Base-by-base conservation (phyloP, 2,329 filamentous ascomycete species). In the Pyricularia sp. region DNA sequence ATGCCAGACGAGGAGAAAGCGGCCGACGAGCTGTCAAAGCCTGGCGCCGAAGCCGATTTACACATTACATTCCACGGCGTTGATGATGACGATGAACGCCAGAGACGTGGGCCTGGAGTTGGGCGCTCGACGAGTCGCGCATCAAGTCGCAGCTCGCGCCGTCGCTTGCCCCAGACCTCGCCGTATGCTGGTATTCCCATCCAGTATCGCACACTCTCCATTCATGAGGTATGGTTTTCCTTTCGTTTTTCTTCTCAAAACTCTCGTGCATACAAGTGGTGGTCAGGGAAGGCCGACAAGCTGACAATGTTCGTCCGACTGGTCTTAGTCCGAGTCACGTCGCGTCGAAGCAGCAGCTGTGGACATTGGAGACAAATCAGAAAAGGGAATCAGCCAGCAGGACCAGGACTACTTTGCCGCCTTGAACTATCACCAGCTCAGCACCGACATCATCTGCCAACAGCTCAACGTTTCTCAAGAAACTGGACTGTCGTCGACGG, bases 341-440 rank as follows among this genome's bases (percentile, higher is more conserved):
- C 40, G 40, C 40, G 40, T 49, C 19, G 40, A 49, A 8, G 19
- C 40, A n/a, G 40, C 5, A 49, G 40, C 40, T n/a, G 40, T 19
- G 4, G 40, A 49, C 1, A 5, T n/a, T n/a, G 40, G 4, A 8
- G 40, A 49, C 40, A 49, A 49, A n/a, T 19, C 16, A 19, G 40
- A 49, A 19, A 49, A 49, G 40, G 40, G 19, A 4, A 49, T 49
- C 5, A n/a, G 40, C 16, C 74, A 73, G 31, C 71, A 73, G 4
- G 72, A 78, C 49, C 71, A 78, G 28, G 77, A 81, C 65, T 81
- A 79, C 71, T 79, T 79, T 66, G 69, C 75, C 62, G 74, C 73
- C 65, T 70, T 78, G 44, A 72, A 72, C 40, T 78, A 72, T 62
- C 77, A 79, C 66, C 70, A 74, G 63, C 73, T 78, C 13, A 66